These are phyloP conservation scores for Aureobasidium namibiae DNA, from an alignment of 2,329 filamentous ascomycete species.

Conservation along the genomic window DNA sequence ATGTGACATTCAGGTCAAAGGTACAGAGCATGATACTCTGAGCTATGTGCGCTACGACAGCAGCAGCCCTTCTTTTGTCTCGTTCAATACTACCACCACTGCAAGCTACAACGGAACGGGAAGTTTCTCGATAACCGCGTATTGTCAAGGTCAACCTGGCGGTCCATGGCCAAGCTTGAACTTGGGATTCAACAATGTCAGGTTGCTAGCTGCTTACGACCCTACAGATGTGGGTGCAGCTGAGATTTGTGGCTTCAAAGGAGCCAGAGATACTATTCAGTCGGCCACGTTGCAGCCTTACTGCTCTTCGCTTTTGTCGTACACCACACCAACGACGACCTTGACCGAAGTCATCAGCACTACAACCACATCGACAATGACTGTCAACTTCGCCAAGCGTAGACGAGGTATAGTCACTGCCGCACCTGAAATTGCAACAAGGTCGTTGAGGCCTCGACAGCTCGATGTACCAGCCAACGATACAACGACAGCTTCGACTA, in stretches of 20 bases:
- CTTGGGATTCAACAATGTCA: slow-evolving; percentile 8
- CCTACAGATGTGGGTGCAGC: neutral
- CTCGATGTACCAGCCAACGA: neutral
- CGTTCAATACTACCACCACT: neutral
- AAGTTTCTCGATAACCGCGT: slow-evolving; percentile 3
- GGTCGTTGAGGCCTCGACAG: neutral
- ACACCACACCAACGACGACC: slow-evolving; percentile 1
- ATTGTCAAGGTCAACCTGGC: slow-evolving; percentile 1
- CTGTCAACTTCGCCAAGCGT: neutral
- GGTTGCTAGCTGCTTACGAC: neutral
- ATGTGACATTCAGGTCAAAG: slow-evolving; percentile 9
- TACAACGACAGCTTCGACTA: neutral
- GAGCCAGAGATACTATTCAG: neutral
- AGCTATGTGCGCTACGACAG: slow-evolving; percentile 11
- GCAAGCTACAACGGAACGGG: slow-evolving; percentile 9
- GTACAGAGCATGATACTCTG: neutral
- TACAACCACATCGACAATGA: slow-evolving; percentile 1
- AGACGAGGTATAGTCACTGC: neutral
- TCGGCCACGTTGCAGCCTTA: slow-evolving; percentile 4
- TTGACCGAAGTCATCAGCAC: neutral
- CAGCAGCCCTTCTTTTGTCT: neutral
- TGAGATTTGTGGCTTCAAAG: neutral
- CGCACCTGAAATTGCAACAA: neutral
- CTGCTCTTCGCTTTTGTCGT: slow-evolving; percentile 3
- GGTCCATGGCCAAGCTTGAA: slow-evolving; percentile 6